Evolutionary conservation across 306 rosid genomes (phyloP).

Genomic region (Acmispon strigosus): DNA sequence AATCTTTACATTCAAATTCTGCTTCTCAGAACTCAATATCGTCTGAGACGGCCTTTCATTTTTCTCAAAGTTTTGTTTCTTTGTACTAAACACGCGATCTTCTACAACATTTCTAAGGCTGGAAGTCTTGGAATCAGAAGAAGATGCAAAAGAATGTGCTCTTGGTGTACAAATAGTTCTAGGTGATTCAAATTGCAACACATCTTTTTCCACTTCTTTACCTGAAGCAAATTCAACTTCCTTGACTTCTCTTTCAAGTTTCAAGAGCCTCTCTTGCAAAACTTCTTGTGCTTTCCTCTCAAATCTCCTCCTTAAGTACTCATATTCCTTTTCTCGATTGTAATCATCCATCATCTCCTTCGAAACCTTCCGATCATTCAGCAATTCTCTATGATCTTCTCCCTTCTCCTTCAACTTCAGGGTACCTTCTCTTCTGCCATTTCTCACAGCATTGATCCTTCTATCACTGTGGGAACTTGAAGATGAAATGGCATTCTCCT

Average conservation of each 20-base stretch:
- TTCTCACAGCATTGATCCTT: conserved; percentile 12
- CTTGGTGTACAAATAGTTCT: conserved; percentile 41
- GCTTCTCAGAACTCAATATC: conserved; percentile 23
- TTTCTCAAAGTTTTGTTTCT: conserved; percentile 11
- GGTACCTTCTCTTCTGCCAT: conserved; percentile 28
- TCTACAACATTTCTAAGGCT: conserved; percentile 29
- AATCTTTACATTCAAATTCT: conserved; percentile 38
- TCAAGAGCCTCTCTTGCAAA: conserved; percentile 28
- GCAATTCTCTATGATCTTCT: conserved; percentile 21
- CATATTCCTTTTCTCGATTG: conserved; percentile 30
- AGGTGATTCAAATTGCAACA: conserved; percentile 30
- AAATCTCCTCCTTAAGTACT: conserved; percentile 34
- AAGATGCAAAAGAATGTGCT: conserved; percentile 23
- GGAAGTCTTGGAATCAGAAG: conserved; percentile 20
- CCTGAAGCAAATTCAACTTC: conserved; percentile 29
- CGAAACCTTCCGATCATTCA: conserved; percentile 23
- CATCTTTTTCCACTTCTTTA: conserved; percentile 23
- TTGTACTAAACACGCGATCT: conserved; percentile 2
- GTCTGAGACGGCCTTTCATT: conserved; percentile 1
- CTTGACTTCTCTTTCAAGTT: conserved; percentile 23
- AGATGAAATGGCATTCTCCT: conserved; percentile 25
- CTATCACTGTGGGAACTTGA: conserved; percentile 10
- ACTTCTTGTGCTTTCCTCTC: conserved; percentile 34
- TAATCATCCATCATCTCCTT: not conserved
- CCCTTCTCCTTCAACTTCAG: conserved; percentile 31